phyloP scores from a whole-genome alignment of 1,139 yeast genomes.

The Saccharomycopsis hybrid region DNA sequence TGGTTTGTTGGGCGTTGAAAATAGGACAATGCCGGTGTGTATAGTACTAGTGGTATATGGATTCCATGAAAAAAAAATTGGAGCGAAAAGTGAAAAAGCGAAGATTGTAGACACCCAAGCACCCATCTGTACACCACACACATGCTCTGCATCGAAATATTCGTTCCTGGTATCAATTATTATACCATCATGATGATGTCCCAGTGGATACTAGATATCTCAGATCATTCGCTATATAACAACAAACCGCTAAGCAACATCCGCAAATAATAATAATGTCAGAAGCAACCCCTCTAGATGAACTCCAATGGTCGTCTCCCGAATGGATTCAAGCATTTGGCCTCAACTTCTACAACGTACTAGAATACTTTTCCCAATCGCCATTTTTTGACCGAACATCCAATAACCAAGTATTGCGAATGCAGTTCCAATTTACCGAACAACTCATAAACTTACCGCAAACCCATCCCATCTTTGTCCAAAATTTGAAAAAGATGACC shows the following conservation, averaged over 20 bases:
- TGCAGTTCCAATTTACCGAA: conserved; percentile 89
- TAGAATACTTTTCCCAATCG: conserved; percentile 87
- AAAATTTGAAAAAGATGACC: conserved; percentile 65
- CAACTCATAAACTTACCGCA: conserved; percentile 34
- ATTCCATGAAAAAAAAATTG: too few relatives aligned
- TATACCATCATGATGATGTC: too few relatives aligned
- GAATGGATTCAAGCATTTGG: conserved; percentile 94
- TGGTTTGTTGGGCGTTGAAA: too few relatives aligned
- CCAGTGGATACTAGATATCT: too few relatives aligned
- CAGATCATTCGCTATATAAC: too few relatives aligned
- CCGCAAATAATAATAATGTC: not conserved
- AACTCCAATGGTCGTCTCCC: conserved; percentile 94
- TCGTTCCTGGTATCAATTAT: too few relatives aligned
- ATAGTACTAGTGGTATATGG: not conserved
- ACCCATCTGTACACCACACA: too few relatives aligned
- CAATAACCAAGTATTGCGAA: conserved; percentile 86
- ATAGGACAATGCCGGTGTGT: too few relatives aligned
- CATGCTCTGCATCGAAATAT: too few relatives aligned
- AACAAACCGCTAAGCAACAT: not conserved
- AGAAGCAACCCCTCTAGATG: conserved; percentile 44
- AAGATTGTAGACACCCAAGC: too few relatives aligned
- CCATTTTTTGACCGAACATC: conserved; percentile 95
- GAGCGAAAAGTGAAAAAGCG: too few relatives aligned
- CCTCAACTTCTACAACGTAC: conserved; percentile 77
- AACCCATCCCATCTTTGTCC: conserved; percentile 30